These are phyloP conservation scores for Arxiozyma heterogenica DNA, from an alignment of 1,139 yeast species.

Conservation along the genomic window DNA sequence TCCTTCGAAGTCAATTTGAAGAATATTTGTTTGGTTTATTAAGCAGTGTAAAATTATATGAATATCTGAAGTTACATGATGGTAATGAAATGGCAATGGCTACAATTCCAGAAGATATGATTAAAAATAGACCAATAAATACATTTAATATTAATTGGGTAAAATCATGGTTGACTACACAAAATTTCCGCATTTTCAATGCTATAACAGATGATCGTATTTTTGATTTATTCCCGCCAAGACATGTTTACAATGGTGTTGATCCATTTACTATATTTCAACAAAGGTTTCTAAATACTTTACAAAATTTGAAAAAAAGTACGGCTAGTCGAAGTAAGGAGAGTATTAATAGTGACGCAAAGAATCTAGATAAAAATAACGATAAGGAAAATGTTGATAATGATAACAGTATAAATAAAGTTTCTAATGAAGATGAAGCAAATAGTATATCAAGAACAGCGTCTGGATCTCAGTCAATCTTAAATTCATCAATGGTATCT, in stretches of 20 bases:
- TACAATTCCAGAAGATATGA: conserved; percentile 17
- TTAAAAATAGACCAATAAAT: conserved; percentile 36
- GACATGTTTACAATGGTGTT: conserved; percentile 41
- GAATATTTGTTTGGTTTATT: conserved; percentile 75
- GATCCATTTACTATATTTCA: conserved; percentile 29
- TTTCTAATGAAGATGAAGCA: background rate
- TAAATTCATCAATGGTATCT: background rate
- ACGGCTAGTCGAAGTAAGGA: conserved; percentile 7
- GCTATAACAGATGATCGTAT: conserved; percentile 74
- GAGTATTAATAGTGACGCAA: background rate
- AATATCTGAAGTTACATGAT: conserved; percentile 40
- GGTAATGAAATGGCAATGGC: conserved; percentile 29
- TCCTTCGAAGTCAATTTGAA: conserved; percentile 78
- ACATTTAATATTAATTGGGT: conserved; percentile 52
- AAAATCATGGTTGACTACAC: conserved; percentile 54
- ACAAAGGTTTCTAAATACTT: conserved; percentile 26
- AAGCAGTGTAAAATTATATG: conserved; percentile 61
- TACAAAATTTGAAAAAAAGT: conserved; percentile 23
- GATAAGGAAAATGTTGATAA: background rate
- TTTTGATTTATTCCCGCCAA: conserved; percentile 79
- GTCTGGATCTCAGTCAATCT: background rate
- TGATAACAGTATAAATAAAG: background rate
- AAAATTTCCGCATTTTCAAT: conserved; percentile 64
- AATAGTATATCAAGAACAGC: background rate
- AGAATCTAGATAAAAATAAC: background rate